phyloP scores from a whole-genome alignment of 257 asterid genomes.

The Pogostemon cablin region DNA sequence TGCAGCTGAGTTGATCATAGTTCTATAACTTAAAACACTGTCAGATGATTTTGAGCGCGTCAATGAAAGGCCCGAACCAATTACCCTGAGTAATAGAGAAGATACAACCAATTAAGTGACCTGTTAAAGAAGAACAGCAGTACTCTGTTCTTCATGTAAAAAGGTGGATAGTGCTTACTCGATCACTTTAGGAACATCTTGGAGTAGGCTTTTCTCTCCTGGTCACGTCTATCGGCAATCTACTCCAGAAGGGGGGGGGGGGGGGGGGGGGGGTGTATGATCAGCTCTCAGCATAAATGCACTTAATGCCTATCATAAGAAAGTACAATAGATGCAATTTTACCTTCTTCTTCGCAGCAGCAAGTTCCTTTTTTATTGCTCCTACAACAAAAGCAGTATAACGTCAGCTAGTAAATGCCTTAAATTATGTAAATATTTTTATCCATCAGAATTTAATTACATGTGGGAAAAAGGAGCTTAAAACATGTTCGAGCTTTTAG shows the following conservation, averaged over 20 bases:
- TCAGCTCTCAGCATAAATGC: constrained; percentile 27
- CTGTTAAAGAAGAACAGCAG: neutral
- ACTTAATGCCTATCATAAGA: neutral
- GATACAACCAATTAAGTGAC: neutral
- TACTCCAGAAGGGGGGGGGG: constrained; percentile 20
- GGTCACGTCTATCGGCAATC: constrained; percentile 77
- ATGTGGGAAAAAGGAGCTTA: neutral
- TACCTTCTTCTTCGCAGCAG: constrained; percentile 87
- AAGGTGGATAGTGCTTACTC: constrained; percentile 37
- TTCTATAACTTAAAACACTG: constrained; percentile 29
- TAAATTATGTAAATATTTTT: neutral
- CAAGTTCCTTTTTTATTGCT: constrained; percentile 75
- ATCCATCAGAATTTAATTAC: neutral
- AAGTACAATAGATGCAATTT: neutral
- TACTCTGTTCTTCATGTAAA: neutral
- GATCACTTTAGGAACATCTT: constrained; percentile 60
- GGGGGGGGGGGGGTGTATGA: neutral
- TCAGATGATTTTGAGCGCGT: constrained; percentile 33
- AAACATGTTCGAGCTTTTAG: neutral
- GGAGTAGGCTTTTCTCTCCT: constrained; percentile 78
- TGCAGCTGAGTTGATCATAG: constrained; percentile 29
- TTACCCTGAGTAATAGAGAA: constrained; percentile 14
- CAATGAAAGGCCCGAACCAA: constrained; percentile 39
- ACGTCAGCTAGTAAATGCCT: constrained; percentile 23
- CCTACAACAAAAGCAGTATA: constrained; percentile 48